Percentiles rank a stretch among this genome's conserved stretches.
Conservation (phyloP, 164 flowering plant genomes). For the Aristolochia californica region DNA sequence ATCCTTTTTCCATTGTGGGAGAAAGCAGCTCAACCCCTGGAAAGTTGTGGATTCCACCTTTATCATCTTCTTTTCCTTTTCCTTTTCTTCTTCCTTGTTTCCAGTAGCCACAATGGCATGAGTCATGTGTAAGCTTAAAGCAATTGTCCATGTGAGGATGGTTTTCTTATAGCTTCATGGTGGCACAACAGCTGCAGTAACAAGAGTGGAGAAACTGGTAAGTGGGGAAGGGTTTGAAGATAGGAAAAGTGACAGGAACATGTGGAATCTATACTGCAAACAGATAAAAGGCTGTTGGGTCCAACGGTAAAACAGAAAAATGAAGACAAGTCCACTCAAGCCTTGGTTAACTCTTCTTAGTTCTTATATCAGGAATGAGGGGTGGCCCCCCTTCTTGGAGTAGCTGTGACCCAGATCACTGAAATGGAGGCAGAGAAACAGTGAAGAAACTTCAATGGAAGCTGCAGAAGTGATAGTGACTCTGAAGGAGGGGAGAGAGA, state of each 20-base stretch:
- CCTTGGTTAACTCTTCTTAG: too few species aligned
- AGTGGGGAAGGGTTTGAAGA: background rate
- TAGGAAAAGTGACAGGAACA: background rate
- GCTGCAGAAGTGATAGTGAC: background rate
- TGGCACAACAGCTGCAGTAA: background rate
- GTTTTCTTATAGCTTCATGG: background rate
- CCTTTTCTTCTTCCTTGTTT: background rate
- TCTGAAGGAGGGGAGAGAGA: background rate
- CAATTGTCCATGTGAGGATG: background rate
- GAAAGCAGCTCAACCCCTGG: background rate
- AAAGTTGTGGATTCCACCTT: background rate
- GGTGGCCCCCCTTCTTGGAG: too few species aligned
- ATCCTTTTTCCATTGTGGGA: background rate
- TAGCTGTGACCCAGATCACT: too few species aligned
- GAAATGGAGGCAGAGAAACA: background rate
- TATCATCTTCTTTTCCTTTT: background rate
- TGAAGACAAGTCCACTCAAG: too few species aligned
- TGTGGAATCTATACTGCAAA: too few species aligned
- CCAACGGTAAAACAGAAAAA: too few species aligned
- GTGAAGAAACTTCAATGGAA: background rate
- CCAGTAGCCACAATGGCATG: background rate
- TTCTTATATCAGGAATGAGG: too few species aligned
- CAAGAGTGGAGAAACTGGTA: background rate
- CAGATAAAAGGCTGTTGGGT: too few species aligned
- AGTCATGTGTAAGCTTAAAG: background rate